phyloP scores from a whole-genome alignment of 2,329 filamentous ascomycete species.

The Botrytis squamosa region DNA sequence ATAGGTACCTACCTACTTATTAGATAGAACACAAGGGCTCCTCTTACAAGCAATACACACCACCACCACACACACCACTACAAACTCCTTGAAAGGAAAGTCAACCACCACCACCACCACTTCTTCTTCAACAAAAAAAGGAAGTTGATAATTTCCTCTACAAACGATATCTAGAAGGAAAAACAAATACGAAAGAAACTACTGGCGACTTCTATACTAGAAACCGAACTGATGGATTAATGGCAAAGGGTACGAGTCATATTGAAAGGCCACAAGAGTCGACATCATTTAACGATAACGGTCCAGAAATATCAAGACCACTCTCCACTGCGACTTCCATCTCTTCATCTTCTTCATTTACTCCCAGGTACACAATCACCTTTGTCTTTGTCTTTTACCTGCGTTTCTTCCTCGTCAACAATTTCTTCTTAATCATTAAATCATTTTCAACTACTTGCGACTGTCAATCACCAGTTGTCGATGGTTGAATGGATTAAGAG shows the following conservation, averaged over 20 bases:
- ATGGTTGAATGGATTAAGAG: conserved; percentile 25
- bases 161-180: neutral
- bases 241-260: conserved; percentile 24
- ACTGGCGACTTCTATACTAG: conserved; percentile 11
- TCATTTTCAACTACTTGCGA: conserved; percentile 24
- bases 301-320: conserved; percentile 21
- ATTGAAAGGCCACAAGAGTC: conserved; percentile 23
- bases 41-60: neutral
- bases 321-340: conserved; percentile 23
- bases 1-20: neutral
- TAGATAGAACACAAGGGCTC: neutral
- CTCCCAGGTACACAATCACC: conserved; percentile 29
- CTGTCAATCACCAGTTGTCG: conserved; percentile 25
- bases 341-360: conserved; percentile 24
- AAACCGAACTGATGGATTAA: conserved; percentile 22
- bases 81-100: neutral
- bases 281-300: conserved; percentile 23
- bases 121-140: neutral
- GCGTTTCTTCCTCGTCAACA: conserved; percentile 19
- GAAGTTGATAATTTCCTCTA: neutral
- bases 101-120: neutral
- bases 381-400: conserved; percentile 22
- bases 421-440: conserved; percentile 17
- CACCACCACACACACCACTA: neutral
- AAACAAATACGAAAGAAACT: neutral